Evolutionary conservation across 306 rosid genomes (phyloP).

Genomic region (Prunus dulcis): DNA sequence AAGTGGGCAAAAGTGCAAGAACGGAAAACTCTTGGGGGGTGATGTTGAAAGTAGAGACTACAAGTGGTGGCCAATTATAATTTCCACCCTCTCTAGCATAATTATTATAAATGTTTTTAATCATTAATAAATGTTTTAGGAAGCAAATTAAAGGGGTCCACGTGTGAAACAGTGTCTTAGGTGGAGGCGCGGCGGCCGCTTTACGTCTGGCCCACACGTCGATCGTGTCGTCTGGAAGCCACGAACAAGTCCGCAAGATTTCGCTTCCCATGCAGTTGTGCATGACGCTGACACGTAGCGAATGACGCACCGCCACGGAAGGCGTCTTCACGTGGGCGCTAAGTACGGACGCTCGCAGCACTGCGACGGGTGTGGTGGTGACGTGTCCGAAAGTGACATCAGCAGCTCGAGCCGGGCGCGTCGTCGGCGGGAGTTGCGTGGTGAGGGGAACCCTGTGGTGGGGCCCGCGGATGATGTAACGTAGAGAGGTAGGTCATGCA

Average conservation of each 20-base stretch:
- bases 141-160: neutral
- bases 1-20: neutral
- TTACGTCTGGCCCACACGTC: neutral
- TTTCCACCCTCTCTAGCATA: neutral
- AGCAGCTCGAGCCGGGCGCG: neutral
- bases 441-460: neutral
- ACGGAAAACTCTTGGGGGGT: neutral
- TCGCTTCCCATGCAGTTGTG: conserved; percentile 1
- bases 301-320: neutral
- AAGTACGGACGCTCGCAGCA: neutral
- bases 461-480: neutral
- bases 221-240: conserved; percentile 2
- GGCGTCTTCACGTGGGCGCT: conserved; percentile 7
- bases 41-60: neutral
- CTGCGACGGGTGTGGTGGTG: conserved; percentile 17
- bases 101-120: neutral
- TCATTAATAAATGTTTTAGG: too few relatives aligned
- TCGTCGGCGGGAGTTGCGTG: conserved; percentile 18
- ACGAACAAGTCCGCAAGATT: neutral
- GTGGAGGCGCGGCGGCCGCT: conserved; percentile 32
- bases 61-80: neutral
- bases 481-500: neutral
- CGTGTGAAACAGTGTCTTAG: conserved; percentile 6
- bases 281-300: conserved; percentile 5
- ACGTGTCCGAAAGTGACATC: conserved; percentile 10